Conservation (phyloP, 2,329 filamentous ascomycete genomes). For the Sporothrix variecibatus region DNA sequence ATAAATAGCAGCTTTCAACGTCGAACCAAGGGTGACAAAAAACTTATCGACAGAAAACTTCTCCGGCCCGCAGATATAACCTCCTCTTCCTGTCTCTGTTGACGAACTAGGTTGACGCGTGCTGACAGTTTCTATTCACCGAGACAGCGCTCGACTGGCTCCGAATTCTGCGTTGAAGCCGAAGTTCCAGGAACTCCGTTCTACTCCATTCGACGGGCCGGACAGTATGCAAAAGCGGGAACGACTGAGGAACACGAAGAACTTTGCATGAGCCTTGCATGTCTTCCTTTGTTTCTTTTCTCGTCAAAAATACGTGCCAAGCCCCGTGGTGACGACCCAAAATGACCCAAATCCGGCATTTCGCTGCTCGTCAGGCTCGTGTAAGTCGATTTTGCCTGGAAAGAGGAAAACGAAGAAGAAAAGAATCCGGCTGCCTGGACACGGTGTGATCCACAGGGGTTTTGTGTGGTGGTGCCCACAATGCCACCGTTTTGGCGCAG, state of each 20-base stretch:
- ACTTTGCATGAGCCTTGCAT: not conserved
- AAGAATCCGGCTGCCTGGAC: constrained; percentile 23
- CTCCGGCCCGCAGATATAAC: no score
- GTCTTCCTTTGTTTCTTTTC: not conserved
- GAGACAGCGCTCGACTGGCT: not conserved
- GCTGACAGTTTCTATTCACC: not conserved
- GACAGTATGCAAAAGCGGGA: not conserved
- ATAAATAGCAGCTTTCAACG: not conserved
- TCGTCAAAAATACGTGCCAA: not conserved
- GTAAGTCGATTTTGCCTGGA: not conserved
- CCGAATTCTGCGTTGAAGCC: not conserved
- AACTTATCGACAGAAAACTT: not conserved
- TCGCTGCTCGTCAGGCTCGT: not conserved
- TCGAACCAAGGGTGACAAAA: not conserved
- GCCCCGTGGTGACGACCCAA: not conserved
- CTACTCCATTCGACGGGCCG: not conserved
- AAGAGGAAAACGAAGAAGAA: not conserved
- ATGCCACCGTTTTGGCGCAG: not conserved
- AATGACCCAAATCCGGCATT: not conserved
- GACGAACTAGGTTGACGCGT: constrained; percentile 22
- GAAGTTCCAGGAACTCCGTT: no score
- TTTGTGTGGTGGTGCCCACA: not conserved
- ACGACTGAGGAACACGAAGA: not conserved
- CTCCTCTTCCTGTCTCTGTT: constrained; percentile 6
- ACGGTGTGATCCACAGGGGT: not conserved